Percentiles rank a stretch among this genome's conserved stretches.
Conservation (phyloP, 805 yeast species). For the Candida qinlingensis region DNA sequence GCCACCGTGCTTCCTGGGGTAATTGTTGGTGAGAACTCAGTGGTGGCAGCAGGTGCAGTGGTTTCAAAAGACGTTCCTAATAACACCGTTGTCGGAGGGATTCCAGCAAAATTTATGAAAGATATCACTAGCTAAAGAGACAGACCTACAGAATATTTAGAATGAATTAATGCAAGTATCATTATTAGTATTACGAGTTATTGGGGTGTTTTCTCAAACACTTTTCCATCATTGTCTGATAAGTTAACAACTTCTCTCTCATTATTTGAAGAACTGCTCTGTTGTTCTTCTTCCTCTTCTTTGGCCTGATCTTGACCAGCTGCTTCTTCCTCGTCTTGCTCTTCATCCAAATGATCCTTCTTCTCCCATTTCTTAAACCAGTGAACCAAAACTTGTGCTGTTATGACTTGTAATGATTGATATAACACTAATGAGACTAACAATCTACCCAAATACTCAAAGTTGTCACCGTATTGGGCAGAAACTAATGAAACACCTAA, state of each 20-base stretch:
- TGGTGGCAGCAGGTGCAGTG: too few relatives aligned
- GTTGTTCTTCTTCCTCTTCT: slow-evolving; percentile 3
- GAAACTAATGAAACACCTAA: slow-evolving; percentile 81
- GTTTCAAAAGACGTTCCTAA: too few relatives aligned
- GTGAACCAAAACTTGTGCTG: slow-evolving; percentile 68
- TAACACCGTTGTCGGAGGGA: too few relatives aligned
- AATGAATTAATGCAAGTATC: not conserved
- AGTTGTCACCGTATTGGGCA: slow-evolving; percentile 67
- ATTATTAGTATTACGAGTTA: not conserved
- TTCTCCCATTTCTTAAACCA: slow-evolving; percentile 63
- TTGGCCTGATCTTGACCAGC: not conserved
- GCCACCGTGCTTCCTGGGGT: too few relatives aligned
- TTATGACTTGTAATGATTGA: slow-evolving; percentile 81
- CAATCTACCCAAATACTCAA: slow-evolving; percentile 59
- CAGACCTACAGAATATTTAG: too few relatives aligned
- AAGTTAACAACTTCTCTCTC: not conserved
- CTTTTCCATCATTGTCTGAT: not conserved
- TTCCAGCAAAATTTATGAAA: too few relatives aligned
- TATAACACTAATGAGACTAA: slow-evolving; percentile 80
- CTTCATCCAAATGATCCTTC: slow-evolving; percentile 17
- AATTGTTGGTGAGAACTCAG: too few relatives aligned
- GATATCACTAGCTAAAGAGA: too few relatives aligned
- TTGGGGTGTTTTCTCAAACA: not conserved
- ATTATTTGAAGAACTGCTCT: not conserved
- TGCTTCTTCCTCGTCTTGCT: slow-evolving; percentile 15